phyloP scores from a whole-genome alignment of 306 rosid genomes.

The Castanospermum australe region DNA sequence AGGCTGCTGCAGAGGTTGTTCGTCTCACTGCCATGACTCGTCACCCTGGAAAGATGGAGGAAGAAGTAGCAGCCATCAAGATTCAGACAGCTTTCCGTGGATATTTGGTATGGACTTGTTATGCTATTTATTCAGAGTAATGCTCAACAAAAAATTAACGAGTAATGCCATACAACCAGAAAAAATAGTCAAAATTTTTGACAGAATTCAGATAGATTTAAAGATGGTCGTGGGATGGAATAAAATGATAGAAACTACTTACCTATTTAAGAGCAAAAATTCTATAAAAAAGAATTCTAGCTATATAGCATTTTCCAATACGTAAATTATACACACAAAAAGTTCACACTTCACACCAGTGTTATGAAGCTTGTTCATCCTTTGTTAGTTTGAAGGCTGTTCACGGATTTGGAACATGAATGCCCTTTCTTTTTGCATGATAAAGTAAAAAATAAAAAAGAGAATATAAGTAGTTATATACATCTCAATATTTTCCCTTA shows the following conservation, averaged over 20 bases:
- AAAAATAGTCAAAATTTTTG: too few species aligned
- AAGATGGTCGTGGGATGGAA: too few species aligned
- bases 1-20: slow-evolving; percentile 70
- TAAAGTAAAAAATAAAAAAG: not conserved
- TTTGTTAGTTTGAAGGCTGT: not conserved
- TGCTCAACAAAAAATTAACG: not conserved
- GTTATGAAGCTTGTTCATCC: not conserved
- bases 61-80: slow-evolving; percentile 66
- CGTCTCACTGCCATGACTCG: slow-evolving; percentile 40
- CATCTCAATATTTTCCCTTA: not conserved
- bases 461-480: not conserved
- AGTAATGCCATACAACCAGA: too few species aligned
- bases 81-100: slow-evolving; percentile 81
- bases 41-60: slow-evolving; percentile 35
- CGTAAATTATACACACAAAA: not conserved
- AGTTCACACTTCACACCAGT: too few species aligned
- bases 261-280: too few species aligned
- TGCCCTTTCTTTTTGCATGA: not conserved
- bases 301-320: too few species aligned
- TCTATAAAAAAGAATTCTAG: too few species aligned
- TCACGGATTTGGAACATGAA: not conserved
- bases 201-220: too few species aligned
- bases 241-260: too few species aligned
- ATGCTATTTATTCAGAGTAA: not conserved
- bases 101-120: slow-evolving; percentile 52